phyloP scores from a whole-genome alignment of 2,329 filamentous ascomycete genomes.

The Botrytis aclada region DNA sequence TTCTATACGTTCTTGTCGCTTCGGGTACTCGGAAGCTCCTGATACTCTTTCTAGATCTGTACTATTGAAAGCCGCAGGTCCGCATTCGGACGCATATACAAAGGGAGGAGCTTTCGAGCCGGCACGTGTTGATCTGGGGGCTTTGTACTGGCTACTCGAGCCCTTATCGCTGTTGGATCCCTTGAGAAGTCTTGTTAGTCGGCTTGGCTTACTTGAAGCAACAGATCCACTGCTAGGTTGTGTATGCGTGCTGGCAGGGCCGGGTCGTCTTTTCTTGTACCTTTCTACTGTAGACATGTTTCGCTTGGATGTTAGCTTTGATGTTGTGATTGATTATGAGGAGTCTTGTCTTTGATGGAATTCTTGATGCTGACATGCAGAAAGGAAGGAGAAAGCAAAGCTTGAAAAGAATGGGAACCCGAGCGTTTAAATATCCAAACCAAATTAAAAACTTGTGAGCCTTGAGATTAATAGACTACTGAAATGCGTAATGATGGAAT shows the following conservation, averaged over 20 bases:
- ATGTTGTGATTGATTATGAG: background rate
- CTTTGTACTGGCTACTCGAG: background rate
- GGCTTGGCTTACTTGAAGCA: background rate
- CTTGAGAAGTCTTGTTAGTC: background rate
- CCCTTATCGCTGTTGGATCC: background rate
- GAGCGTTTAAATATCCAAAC: background rate
- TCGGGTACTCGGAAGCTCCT: background rate
- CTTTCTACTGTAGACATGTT: background rate
- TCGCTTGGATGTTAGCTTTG: background rate
- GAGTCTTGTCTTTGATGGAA: background rate
- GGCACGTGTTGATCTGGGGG: background rate
- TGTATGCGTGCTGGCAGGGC: background rate
- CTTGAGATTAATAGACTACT: background rate
- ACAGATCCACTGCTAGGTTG: background rate
- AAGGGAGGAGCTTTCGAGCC: background rate
- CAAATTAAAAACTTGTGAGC: fast-evolving
- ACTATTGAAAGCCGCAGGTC: background rate
- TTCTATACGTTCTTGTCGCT: background rate
- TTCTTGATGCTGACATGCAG: background rate
- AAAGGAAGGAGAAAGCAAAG: background rate
- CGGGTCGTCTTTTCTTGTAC: background rate
- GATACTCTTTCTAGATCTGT: too few species aligned
- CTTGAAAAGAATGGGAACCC: background rate
- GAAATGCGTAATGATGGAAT: background rate
- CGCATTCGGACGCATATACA: background rate